Conservation (phyloP, 441 rosid species). For the Rhodomyrtus psidioides region DNA sequence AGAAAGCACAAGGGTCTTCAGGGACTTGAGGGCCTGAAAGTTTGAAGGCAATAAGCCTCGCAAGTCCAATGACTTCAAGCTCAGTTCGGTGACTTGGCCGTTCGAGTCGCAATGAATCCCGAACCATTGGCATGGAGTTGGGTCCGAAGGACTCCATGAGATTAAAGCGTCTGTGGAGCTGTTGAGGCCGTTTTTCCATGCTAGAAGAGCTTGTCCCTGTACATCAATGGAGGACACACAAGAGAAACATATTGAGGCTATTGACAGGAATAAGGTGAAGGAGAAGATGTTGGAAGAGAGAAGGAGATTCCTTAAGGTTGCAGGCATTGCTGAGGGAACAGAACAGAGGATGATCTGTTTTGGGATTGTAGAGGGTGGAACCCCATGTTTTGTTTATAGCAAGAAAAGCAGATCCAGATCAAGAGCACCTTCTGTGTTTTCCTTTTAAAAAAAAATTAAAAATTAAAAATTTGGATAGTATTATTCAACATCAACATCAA, state of each 20-base stretch:
- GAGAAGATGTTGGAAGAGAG: neutral
- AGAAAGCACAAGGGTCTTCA: constrained; percentile 3
- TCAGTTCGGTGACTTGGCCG: constrained; percentile 5
- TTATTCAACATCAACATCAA: no score
- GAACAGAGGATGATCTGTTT: neutral
- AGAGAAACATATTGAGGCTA: neutral
- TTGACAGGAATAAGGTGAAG: neutral
- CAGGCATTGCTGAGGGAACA: constrained; percentile 6
- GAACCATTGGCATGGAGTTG: constrained; percentile 11
- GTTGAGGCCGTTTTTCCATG: constrained; percentile 11
- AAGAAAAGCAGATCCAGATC: constrained; percentile 73
- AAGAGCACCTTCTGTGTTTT: constrained; percentile 25
- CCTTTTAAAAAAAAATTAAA: neutral
- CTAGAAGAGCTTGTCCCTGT: constrained; percentile 13
- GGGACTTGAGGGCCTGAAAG: constrained; percentile 5
- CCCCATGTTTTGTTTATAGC: constrained; percentile 45
- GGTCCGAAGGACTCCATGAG: constrained; percentile 9
- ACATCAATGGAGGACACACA: constrained; percentile 2
- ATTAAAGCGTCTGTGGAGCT: neutral
- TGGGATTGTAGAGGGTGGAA: constrained; percentile 13
- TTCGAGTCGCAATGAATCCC: constrained; percentile 7
- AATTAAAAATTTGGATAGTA: neutral
- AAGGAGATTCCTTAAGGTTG: neutral
- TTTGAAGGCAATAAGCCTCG: constrained; percentile 7
- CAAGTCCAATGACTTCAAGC: constrained; percentile 4